Conservation (phyloP, 768 basidiomycete species). For the Kwoniella mangroviensis region DNA sequence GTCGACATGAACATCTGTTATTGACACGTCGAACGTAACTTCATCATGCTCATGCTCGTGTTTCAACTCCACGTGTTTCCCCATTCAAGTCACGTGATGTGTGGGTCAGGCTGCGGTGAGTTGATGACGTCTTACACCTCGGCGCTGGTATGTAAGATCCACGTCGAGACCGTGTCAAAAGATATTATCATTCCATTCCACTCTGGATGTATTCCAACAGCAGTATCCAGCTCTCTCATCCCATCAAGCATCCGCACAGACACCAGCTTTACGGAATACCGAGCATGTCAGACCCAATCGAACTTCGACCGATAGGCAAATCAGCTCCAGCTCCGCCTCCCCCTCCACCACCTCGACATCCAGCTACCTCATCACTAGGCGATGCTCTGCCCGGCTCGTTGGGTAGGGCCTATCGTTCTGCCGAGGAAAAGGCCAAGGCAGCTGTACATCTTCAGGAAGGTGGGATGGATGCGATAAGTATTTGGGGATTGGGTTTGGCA, state of each 20-base stretch:
- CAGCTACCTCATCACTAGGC: slow-evolving; percentile 7
- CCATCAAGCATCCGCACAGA: no score
- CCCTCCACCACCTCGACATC: slow-evolving; percentile 34
- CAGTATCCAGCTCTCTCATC: no score
- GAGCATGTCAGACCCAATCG: slow-evolving; percentile 42
- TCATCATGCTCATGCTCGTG: neutral
- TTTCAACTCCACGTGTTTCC: neutral
- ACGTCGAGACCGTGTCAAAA: neutral
- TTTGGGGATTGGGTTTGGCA: slow-evolving; percentile 49
- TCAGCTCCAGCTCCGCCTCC: slow-evolving; percentile 25
- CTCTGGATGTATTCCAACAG: neutral
- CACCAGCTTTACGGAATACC: no score
- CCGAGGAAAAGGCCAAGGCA: slow-evolving; percentile 52
- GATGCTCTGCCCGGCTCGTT: slow-evolving; percentile 29
- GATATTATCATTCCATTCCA: neutral
- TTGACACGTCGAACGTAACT: slow-evolving; percentile 12
- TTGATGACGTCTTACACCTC: slow-evolving; percentile 16
- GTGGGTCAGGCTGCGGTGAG: neutral
- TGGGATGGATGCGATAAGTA: slow-evolving; percentile 48
- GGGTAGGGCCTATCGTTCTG: slow-evolving; percentile 37
- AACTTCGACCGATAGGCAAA: slow-evolving; percentile 38
- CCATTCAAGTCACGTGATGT: neutral
- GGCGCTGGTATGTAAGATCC: neutral
- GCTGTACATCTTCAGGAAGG: slow-evolving; percentile 53
- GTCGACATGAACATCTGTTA: neutral